Conservation (phyloP, 352 stramenopile genomes). For the Globisporangium nunn region DNA sequence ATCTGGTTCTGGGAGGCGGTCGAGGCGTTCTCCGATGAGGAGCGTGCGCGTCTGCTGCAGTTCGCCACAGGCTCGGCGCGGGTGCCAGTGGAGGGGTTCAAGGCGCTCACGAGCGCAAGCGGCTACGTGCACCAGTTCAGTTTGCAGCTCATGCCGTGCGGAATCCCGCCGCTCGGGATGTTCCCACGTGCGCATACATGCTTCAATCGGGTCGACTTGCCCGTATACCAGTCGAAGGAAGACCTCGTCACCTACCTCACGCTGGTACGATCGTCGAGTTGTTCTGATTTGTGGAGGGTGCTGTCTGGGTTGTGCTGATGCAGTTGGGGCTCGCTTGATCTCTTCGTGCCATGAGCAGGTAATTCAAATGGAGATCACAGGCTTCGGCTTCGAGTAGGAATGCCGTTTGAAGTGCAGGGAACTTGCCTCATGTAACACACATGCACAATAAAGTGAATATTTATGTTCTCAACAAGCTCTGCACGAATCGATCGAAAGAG, state of each 20-base stretch:
- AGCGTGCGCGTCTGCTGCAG: conserved; percentile 94
- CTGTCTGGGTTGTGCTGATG: neutral
- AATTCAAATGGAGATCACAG: conserved; percentile 85
- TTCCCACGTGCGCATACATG: conserved; percentile 83
- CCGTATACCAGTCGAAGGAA: conserved; percentile 67
- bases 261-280: conserved; percentile 49
- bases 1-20: conserved; percentile 91
- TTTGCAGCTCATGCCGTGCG: conserved; percentile 54
- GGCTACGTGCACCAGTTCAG: conserved; percentile 79
- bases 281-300: neutral
- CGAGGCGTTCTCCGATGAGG: conserved; percentile 78
- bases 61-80: conserved; percentile 97
- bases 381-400: conserved; percentile 51
- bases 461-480: neutral
- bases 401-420: too few species aligned
- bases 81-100: conserved; percentile 86
- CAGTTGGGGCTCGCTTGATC: conserved; percentile 16
- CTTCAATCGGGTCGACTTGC: conserved; percentile 86
- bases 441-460: neutral
- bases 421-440: too few species aligned
- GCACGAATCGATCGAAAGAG: too few species aligned
- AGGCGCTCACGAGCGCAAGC: conserved; percentile 69
- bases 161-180: conserved; percentile 39
- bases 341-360: conserved; percentile 23
- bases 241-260: conserved; percentile 84